Evolutionary conservation across 495 filamentous ascomycete species (phyloP), one percentile per base, ranked within the genome.

Genomic region (Aspergillus sclerotiicarbonarius): DNA sequence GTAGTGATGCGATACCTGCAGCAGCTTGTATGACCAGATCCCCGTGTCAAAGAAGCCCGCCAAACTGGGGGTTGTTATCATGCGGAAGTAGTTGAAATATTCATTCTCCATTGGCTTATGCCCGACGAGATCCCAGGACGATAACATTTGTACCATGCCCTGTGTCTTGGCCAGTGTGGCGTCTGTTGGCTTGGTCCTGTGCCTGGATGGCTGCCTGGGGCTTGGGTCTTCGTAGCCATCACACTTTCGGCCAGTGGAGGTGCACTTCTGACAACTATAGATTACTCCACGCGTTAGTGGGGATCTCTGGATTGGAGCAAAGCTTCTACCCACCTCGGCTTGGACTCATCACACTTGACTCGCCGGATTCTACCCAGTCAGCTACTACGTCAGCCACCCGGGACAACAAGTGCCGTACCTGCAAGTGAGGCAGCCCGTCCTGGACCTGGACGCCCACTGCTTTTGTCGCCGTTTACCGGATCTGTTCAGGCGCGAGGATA

Each of bases 321-420:
- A 7, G 3, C 20, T 49, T n/a, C 1, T 13, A 29, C 47, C 31
- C 13, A 50, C 47, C 25, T 50, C 31, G 47, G 47, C 13, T 50
- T 50, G 21, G 47, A n/a, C 29, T 50, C 47, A 18, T 50, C 47
- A 18, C 47, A 50, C 8, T 32, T 50, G 25, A 50, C 31, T 4
- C 21, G 47, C 8, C 47, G 47, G 16, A 50, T 32, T 18, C 47
- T 50, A 15, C 31, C 0, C 1, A 13, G 21, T 50, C 25, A 50
- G 29, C 5, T 18, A 18, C n/a, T n/a, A 45, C 16, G 3, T 18
- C 15, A 8, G 1, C 43, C 15, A 45, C 43, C 43, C 8, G 43
- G 15, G 43, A 44, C 19, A 30, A 4, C 16, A 15, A 8, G 20
- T 4, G 5, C 8, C 13, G 25, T 50, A 50, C 47, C 19, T 50